These are phyloP conservation scores for Penicillium cinerascens DNA, from an alignment of 495 filamentous ascomycete genomes.

Conservation along the genomic window DNA sequence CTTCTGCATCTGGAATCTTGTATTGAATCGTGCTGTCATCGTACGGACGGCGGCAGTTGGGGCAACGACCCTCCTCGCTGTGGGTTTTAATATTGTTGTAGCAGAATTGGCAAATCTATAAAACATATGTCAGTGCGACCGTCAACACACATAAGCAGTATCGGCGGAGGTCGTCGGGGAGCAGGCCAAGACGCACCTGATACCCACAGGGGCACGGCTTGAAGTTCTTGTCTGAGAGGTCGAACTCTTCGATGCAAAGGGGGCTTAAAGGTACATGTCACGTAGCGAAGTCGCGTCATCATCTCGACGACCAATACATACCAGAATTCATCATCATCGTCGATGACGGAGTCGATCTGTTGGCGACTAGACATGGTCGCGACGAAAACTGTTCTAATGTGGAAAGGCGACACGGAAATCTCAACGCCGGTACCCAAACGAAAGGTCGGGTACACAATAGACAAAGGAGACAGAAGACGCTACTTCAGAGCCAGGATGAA, in stretches of 20 bases:
- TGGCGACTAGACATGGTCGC: conserved; percentile 56
- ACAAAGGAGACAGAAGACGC: conserved; percentile 15
- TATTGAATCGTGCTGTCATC: conserved; percentile 95
- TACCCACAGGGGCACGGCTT: conserved; percentile 97
- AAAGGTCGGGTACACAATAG: conserved; percentile 18
- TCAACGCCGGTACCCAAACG: conserved; percentile 30
- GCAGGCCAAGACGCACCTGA: conserved; percentile 58
- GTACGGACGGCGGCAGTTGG: conserved; percentile 93
- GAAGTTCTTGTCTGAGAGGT: conserved; percentile 95
- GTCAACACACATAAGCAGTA: no score
- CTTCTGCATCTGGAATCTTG: conserved; percentile 88
- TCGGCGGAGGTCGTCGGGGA: not conserved
- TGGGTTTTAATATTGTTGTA: conserved; percentile 94
- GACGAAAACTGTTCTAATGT: conserved; percentile 18
- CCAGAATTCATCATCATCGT: conserved; percentile 94
- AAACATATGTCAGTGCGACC: conserved; percentile 8
- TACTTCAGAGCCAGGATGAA: conserved; percentile 12
- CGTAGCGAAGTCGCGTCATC: not conserved
- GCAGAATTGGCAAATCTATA: conserved; percentile 98
- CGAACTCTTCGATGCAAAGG: conserved; percentile 98
- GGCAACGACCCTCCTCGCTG: conserved; percentile 92
- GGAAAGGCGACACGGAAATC: conserved; percentile 23
- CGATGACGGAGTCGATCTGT: conserved; percentile 93
- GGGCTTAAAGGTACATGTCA: conserved; percentile 57
- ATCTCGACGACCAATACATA: conserved; percentile 37